Evolutionary conservation across 768 basidiomycete genomes (phyloP).

Genomic region (Mycena vitilis): DNA sequence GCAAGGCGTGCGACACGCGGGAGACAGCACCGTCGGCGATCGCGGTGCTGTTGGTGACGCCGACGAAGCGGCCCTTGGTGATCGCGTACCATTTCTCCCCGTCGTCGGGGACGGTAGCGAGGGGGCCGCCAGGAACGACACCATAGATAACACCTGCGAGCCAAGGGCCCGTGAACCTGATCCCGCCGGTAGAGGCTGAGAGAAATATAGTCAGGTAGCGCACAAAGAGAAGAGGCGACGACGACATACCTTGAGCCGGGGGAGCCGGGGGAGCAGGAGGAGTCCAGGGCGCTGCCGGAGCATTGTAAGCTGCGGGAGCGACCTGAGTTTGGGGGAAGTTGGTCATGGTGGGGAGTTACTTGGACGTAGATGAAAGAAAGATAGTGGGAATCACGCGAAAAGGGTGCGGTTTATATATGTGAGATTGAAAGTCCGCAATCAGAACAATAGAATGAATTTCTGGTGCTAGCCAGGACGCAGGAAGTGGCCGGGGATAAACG

Average conservation of each 20-base stretch:
- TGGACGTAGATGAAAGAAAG: neutral
- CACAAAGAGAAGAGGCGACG: too few relatives aligned
- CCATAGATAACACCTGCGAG: neutral
- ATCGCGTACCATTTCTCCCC: conserved; percentile 9
- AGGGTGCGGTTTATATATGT: neutral
- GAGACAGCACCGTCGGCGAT: neutral
- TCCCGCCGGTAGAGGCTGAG: neutral
- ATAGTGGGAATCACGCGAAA: neutral
- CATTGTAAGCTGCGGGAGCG: too few relatives aligned
- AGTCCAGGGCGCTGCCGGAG: too few relatives aligned
- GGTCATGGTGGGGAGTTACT: neutral
- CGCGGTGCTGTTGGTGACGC: neutral
- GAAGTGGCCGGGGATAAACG: neutral
- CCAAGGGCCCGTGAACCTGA: neutral
- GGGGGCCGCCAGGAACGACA: neutral
- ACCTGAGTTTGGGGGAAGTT: neutral
- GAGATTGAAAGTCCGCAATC: neutral
- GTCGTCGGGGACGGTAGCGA: neutral
- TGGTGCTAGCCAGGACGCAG: neutral
- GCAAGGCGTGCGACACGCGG: neutral
- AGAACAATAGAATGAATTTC: neutral
- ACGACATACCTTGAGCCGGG: neutral
- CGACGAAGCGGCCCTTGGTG: neutral
- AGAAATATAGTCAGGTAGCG: too few relatives aligned
- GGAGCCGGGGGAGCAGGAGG: too few relatives aligned